A percentile compares a stretch with the other conserved stretches of the same genome.
Conservation (phyloP, 192 early-diverging fungal genomes). For the Coemansia sp. region DNA sequence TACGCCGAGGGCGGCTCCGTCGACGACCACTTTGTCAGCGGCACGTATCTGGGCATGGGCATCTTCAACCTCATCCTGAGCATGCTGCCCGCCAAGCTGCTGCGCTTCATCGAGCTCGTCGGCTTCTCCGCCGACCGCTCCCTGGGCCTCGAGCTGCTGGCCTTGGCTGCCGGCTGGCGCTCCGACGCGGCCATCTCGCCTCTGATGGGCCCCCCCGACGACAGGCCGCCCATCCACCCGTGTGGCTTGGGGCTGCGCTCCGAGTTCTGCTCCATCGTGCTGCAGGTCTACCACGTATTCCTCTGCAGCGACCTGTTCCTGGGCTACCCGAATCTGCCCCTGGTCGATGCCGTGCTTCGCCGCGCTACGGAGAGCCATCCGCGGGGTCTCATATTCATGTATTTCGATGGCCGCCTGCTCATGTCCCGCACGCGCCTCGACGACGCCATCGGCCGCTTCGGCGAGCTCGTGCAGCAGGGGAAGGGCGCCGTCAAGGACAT, state of each 20-base stretch:
- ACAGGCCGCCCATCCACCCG: neutral
- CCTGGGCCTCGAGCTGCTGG: conserved; percentile 71
- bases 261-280: conserved; percentile 73
- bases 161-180: conserved; percentile 72
- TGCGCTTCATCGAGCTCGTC: conserved; percentile 79
- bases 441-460: conserved; percentile 64
- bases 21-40: conserved; percentile 82
- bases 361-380: conserved; percentile 62
- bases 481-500: conserved; percentile 16
- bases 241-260: conserved; percentile 69
- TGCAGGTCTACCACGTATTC: conserved; percentile 76
- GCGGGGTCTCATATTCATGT: conserved; percentile 70
- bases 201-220: conserved; percentile 16
- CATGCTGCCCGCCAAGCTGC: conserved; percentile 67
- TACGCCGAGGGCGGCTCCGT: conserved; percentile 57
- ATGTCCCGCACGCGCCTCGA: conserved; percentile 58
- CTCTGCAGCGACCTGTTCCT: conserved; percentile 68
- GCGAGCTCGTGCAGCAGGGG: conserved; percentile 19
- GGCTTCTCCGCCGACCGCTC: conserved; percentile 79
- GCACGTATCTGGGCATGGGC: conserved; percentile 75
- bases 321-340: conserved; percentile 63
- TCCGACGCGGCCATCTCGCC: conserved; percentile 6
- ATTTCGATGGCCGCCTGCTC: conserved; percentile 65
- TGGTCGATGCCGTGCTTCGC: conserved; percentile 61
- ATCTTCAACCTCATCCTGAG: conserved; percentile 78